Base-by-base conservation (phyloP, 306 rosid genomes). In the Cucurbita moschata region DNA sequence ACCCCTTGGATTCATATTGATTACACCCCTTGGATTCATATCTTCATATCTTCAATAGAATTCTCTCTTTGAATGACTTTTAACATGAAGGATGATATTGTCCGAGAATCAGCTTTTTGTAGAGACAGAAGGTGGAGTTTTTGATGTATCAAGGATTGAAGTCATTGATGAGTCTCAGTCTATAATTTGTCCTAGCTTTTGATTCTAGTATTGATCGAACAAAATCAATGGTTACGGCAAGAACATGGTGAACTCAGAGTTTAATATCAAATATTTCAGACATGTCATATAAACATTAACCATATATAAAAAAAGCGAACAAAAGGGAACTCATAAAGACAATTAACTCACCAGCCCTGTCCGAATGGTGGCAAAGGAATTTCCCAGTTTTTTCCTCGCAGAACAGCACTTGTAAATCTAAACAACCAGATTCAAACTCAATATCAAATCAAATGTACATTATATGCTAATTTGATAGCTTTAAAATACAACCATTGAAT, bases 321-420 rank as follows among this genome's bases (percentile, higher is more conserved):
- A 30, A 30, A 30, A 30, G 35, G 35, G 35, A 30, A 30, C 3
- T 53, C 42, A 60, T 74, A 71, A 74, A 50, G 16, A 52, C 4
- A 35, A 81, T 76, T 43, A 77, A 87, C 98, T 88, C 77, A 90
- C 98, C 98, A 93, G 16, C 98, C 98, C 88, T 87, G 87, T 66
- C 98, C 98, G 77, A 90, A 90, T 63, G 98, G 98, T 1, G 98
- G 98, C 87, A 93, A 84, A 1, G 98, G 97, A 77, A 93, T 54
- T 85, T 87, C 96, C 98, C 97, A 93, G 68, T 72, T 85, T 86
- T 87, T 84, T 77, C 94, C 94, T 19, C 98, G 84, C 81, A 93
- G 79, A 65, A 93, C 89, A 61, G 98, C 98, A 53, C 97, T 87
- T 0, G 97, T 90, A 82, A 90, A 93, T 79, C 98, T 93, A 77